Evolutionary conservation across 2,329 filamentous ascomycete species (phyloP), one percentile per base, ranked within the genome.

Genomic region (Fusarium secorum): DNA sequence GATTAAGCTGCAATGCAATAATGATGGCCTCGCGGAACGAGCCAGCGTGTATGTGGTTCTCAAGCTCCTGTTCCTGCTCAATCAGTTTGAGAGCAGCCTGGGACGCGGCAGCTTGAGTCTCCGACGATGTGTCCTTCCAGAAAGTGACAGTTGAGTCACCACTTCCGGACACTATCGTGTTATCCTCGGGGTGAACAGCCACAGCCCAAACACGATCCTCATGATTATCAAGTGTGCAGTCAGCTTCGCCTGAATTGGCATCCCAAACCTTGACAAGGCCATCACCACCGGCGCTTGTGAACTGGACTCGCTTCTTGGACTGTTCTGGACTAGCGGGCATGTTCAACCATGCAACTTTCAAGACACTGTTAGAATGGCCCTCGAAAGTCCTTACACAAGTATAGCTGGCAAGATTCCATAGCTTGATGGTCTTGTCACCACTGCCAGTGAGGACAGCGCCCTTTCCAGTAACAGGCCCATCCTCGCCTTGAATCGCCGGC

Each of bases 261-360:
- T 97, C 93, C 96, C 96, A 99, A 35, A 99, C 89, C 82, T 98
- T 99, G 64, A 99, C 94, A 7, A 99, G 87, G 4, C 96, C 96
- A 80, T 99, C 97, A 64, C 94, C 95, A 41, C 93, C 96, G 18
- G 96, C 95, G 72, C 92, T 97, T 36, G 93, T 94, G 63, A 98
- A 89, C 64, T 93, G 89, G 2, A 93, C 85, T 28, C 88, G 87
- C 69, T 87, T 87, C 78, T 88, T 91, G 30, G 82, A 80, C 51
- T 86, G 83, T 24, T 87, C 84, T 64, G 86, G 81, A 30, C 82
- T 82, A 9, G 78, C 76, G 4, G 88, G 83, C 61, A 87, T 79
- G 49, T 86, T 88, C 8, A 99, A 85, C 96, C 96, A 99, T 7
- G 93, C 88, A 5, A 97, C 93, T 81, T 98, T 98, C 35, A 99